Evolutionary conservation across 306 rosid species (phyloP).

Genomic region (Corylus heterophylla): DNA sequence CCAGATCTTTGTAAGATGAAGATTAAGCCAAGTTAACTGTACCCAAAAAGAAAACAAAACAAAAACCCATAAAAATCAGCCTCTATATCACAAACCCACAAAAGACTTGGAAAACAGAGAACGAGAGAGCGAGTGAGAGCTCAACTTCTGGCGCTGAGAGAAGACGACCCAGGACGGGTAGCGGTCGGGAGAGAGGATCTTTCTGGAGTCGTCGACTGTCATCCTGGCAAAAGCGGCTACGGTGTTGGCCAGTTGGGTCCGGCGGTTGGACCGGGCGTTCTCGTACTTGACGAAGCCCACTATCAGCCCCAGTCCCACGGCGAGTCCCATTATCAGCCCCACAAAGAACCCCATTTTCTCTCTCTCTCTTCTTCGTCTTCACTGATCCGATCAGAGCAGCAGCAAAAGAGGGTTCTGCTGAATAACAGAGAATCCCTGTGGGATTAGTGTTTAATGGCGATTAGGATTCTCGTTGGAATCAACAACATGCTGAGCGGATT

Average conservation of each 20-base stretch:
- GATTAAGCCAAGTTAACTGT: constrained; percentile 83
- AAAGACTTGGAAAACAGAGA: neutral
- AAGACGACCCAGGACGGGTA: constrained; percentile 97
- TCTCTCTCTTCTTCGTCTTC: neutral
- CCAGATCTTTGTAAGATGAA: constrained; percentile 89
- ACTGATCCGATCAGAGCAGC: neutral
- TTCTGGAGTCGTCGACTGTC: constrained; percentile 86
- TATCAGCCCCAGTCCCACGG: constrained; percentile 58
- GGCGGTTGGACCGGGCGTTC: constrained; percentile 62
- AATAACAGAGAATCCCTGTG: neutral
- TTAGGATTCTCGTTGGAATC: neutral
- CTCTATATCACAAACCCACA: neutral
- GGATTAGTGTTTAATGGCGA: neutral
- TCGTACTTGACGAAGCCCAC: constrained; percentile 66
- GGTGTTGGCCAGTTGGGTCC: constrained; percentile 70
- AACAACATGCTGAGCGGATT: constrained; percentile 15
- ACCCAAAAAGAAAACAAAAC: constrained; percentile 7
- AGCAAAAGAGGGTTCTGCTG: neutral
- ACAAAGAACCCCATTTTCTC: constrained; percentile 65
- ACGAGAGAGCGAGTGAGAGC: constrained; percentile 23
- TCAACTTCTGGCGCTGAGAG: constrained; percentile 75
- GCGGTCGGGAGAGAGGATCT: constrained; percentile 68
- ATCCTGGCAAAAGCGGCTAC: constrained; percentile 79
- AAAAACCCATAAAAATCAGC: constrained; percentile 17
- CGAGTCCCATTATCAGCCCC: constrained; percentile 68